These are phyloP conservation scores for Mycena vulgaris DNA, from an alignment of 768 basidiomycete genomes.

Conservation along the genomic window DNA sequence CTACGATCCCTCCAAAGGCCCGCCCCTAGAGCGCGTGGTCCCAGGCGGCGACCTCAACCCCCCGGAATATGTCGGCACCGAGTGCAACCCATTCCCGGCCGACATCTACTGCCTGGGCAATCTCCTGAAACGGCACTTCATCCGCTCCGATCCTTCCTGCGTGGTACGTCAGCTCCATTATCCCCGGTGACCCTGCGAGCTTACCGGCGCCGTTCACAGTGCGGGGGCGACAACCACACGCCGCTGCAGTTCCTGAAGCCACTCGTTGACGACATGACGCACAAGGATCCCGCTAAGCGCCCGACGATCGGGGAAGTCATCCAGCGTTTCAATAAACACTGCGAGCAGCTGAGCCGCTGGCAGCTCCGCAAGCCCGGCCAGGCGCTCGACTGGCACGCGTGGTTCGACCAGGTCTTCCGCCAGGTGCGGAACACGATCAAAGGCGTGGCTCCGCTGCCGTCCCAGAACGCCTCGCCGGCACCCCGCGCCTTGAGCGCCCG, in stretches of 20 bases:
- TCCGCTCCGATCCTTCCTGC: conserved; percentile 29
- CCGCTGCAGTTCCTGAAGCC: conserved; percentile 47
- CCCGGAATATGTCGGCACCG: conserved; percentile 46
- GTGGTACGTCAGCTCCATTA: conserved; percentile 12
- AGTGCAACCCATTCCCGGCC: conserved; percentile 50
- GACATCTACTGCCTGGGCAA: conserved; percentile 53
- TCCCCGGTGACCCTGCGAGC: not conserved
- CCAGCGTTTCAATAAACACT: conserved; percentile 39
- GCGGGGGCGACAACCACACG: conserved; percentile 11
- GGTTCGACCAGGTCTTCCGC: conserved; percentile 31
- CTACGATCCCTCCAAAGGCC: conserved; percentile 32
- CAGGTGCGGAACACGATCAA: conserved; percentile 19
- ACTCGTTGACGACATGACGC: conserved; percentile 47
- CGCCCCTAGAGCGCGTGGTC: conserved; percentile 35
- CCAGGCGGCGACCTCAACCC: conserved; percentile 36
- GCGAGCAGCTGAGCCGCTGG: conserved; percentile 34
- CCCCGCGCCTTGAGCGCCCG: conserved; percentile 16
- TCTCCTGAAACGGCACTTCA: conserved; percentile 43
- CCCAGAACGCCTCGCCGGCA: not conserved
- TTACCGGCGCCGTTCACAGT: conserved; percentile 9
- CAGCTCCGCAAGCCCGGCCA: conserved; percentile 44
- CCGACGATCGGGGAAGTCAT: conserved; percentile 48
- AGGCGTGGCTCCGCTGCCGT: conserved; percentile 24
- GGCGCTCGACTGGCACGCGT: conserved; percentile 19
- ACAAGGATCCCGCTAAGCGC: conserved; percentile 44